Percentiles rank a stretch among this genome's conserved stretches.
Conservation (phyloP, 176 grass and related monocot species). For the Hordeum marinum region DNA sequence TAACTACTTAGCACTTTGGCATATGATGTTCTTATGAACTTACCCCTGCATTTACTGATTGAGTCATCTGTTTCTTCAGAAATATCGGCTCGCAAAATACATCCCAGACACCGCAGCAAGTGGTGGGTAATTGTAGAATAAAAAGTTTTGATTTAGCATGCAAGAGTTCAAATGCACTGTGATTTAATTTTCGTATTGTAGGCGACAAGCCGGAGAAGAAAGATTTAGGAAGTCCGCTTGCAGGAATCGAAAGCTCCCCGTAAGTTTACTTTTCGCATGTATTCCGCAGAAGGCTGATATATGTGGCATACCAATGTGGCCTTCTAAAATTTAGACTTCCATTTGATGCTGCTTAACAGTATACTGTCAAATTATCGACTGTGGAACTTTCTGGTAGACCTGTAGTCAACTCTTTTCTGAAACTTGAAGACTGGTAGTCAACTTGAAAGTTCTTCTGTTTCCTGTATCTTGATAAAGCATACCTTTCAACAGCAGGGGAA, state of each 20-base stretch:
- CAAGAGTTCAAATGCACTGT: background rate
- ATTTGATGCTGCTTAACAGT: background rate
- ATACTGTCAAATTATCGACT: background rate
- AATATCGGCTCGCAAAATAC: constrained; percentile 51
- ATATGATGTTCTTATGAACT: background rate
- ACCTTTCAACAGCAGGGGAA: constrained; percentile 27
- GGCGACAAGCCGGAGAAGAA: background rate
- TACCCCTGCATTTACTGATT: background rate
- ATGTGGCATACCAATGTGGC: background rate
- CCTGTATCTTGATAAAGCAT: background rate
- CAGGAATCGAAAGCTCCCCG: background rate
- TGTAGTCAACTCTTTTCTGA: background rate
- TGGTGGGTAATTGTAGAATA: constrained; percentile 26
- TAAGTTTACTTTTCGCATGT: background rate
- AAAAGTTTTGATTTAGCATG: background rate
- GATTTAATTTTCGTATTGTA: background rate
- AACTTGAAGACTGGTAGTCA: background rate
- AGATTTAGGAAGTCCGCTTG: background rate
- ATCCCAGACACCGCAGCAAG: constrained; percentile 30
- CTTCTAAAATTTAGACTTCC: background rate
- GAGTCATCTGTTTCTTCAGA: constrained; percentile 20
- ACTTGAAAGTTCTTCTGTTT: background rate
- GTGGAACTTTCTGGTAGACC: background rate
- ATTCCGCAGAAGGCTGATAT: background rate
- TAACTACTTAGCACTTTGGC: background rate